phyloP scores from a whole-genome alignment of 768 basidiomycete genomes.

The Pisolithus tinctorius region DNA sequence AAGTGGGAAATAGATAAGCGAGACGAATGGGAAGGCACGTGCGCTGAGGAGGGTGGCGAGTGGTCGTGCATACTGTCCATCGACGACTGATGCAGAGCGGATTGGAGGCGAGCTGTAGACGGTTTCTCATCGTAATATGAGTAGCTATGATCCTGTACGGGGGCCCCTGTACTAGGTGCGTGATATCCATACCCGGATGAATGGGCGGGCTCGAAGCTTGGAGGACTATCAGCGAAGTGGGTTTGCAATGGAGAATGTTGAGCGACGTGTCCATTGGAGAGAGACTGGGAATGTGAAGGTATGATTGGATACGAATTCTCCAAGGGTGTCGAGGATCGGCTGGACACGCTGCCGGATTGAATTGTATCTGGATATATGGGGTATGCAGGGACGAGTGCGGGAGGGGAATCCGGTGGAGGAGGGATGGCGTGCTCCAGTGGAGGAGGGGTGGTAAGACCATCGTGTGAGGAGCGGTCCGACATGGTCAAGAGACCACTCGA shows the following conservation, averaged over 20 bases:
- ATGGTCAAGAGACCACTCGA: slow-evolving; percentile 15
- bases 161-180: slow-evolving; percentile 9
- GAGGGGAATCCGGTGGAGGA: slow-evolving; percentile 50
- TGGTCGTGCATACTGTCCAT: slow-evolving; percentile 23
- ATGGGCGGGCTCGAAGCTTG: slow-evolving; percentile 27
- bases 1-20: slow-evolving; percentile 57
- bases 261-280: slow-evolving; percentile 31
- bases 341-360: slow-evolving; percentile 30
- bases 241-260: slow-evolving; percentile 25
- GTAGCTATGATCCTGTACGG: slow-evolving; percentile 22
- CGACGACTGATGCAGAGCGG: slow-evolving; percentile 22
- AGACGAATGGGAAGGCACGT: slow-evolving; percentile 35
- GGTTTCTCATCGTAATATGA: slow-evolving; percentile 27
- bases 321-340: slow-evolving; percentile 41
- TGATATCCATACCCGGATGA: slow-evolving; percentile 27
- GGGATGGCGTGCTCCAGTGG: slow-evolving; percentile 39
- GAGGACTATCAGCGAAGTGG: slow-evolving; percentile 25
- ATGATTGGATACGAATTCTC: slow-evolving; percentile 36
- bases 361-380: slow-evolving; percentile 19
- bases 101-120: slow-evolving; percentile 23
- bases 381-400: slow-evolving; percentile 43
- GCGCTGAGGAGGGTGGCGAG: slow-evolving; percentile 25
- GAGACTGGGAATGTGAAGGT: slow-evolving; percentile 25
- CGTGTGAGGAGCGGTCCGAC: slow-evolving; percentile 21
- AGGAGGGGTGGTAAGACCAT: slow-evolving; percentile 31